Conservation (phyloP, 2,329 filamentous ascomycete species). For the Sodiomyces alkalinus region DNA sequence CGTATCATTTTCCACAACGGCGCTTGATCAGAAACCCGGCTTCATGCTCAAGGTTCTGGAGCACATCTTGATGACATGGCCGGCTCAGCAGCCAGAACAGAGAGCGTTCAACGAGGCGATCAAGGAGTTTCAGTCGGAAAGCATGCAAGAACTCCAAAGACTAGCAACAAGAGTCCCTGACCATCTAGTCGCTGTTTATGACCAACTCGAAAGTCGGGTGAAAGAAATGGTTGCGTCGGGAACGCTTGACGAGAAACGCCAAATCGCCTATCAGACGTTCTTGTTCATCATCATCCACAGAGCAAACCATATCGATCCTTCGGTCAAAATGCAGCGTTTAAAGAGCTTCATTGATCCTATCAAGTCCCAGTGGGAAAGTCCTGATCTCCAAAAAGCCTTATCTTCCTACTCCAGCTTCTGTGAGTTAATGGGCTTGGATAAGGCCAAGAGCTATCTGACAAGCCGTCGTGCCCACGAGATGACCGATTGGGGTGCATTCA, state of each 20-base stretch:
- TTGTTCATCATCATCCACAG: conserved; percentile 92
- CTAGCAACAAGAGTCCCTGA: conserved; percentile 85
- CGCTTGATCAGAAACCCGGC: conserved; percentile 57
- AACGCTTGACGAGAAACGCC: conserved; percentile 64
- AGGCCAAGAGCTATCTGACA: conserved; percentile 66
- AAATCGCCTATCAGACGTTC: conserved; percentile 77
- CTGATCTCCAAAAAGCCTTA: conserved; percentile 52
- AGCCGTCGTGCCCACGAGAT: conserved; percentile 58
- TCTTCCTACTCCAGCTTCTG: conserved; percentile 68
- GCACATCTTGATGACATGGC: conserved; percentile 74
- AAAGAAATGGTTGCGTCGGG: conserved; percentile 63
- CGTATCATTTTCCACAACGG: conserved; percentile 71
- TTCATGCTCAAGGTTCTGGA: conserved; percentile 86
- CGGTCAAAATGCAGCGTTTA: conserved; percentile 57
- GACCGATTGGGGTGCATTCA: conserved; percentile 66
- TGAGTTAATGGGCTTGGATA: conserved; percentile 60
- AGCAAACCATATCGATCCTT: conserved; percentile 55
- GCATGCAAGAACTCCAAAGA: conserved; percentile 75
- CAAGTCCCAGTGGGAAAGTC: conserved; percentile 62
- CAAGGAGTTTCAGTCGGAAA: conserved; percentile 72
- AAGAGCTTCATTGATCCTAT: conserved; percentile 71
- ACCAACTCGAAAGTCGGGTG: conserved; percentile 70
- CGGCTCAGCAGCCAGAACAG: conserved; percentile 55
- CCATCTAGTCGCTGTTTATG: conserved; percentile 75
- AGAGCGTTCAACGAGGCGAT: conserved; percentile 73